Evolutionary conservation across 345 rosid species (phyloP).

Genomic region (Clausena lansium): DNA sequence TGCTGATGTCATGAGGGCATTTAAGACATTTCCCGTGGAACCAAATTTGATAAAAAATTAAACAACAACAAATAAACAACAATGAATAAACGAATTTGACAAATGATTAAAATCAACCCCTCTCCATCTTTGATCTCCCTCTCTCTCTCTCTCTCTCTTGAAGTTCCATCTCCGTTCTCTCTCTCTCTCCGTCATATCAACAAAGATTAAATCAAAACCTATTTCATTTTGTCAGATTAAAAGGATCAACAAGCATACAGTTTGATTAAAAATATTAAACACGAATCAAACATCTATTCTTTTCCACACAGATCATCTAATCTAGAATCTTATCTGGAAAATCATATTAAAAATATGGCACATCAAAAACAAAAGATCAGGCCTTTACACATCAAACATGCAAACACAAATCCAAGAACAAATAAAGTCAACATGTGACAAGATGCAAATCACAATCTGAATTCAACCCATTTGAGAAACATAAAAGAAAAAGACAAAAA

Average conservation of each 20-base stretch:
- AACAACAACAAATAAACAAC: too few species aligned
- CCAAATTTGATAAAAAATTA: too few species aligned
- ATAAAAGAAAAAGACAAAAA: background rate
- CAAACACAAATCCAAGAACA: background rate
- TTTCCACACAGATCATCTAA: slow-evolving; percentile 1
- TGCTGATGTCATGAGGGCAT: too few species aligned
- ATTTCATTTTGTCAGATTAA: too few species aligned
- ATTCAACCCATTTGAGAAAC: background rate
- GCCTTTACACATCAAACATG: background rate
- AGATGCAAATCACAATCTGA: background rate
- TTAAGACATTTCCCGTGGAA: too few species aligned
- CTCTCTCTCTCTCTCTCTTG: too few species aligned
- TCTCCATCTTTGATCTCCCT: too few species aligned
- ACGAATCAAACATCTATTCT: background rate
- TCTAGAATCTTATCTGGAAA: background rate
- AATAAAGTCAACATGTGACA: background rate
- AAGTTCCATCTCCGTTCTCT: too few species aligned
- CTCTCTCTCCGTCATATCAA: too few species aligned
- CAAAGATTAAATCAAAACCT: background rate
- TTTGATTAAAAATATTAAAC: background rate
- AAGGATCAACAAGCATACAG: background rate
- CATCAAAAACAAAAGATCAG: background rate
- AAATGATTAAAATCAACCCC: too few species aligned
- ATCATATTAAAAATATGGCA: background rate
- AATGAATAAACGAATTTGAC: too few species aligned